Base-by-base conservation (phyloP, 1,284 basidiomycete genomes). In the Ganoderma leucocontextum region DNA sequence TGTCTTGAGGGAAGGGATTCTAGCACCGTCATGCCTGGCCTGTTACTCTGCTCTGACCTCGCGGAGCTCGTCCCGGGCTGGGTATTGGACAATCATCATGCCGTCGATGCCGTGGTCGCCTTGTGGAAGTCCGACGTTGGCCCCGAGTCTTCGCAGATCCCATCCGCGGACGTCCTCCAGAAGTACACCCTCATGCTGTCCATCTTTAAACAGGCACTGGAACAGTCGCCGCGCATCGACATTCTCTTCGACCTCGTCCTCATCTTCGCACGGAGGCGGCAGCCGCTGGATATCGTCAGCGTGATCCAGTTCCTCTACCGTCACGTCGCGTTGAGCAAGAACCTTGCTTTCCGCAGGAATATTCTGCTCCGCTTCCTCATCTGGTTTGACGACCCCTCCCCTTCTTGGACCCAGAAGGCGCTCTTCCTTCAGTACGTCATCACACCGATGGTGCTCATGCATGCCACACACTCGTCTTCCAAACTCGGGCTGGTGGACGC, bases 221-320 rank as follows among this genome's bases (percentile, higher is more conserved):
- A 93, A 74, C 85, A 89, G 64, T 83, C 83, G 38, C 89, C 90
- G 49, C 91, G 95, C 58, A 89, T 97, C 64, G 95, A 98, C 75
- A 83, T 98, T 2, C 84, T 99, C 47, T 96, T 98, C 78, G 95
- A 98, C 66, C 84, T 99, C 52, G 89, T 95, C 61, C 89, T 92
- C 42, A 84, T 96, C 52, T 98, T 94, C 82, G 91, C 93, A 39
- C 91, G 93, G 72, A 89, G 91, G 69, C 86, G 91, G 69, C 86
- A 94, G 15, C 91, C 94, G 3, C 89, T 97, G 77, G 96, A 99
- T 77, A 84, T 95, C 52, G 89, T 95, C 36, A 87, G 85, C 62
- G 84, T 94, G n/a, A 91, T 94, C 0, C 91, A 93, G 70, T 99
- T 99, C 84, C 87, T 99, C 22, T 97, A 97, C 78, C 84, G 88